Evolutionary conservation across 2,329 filamentous ascomycete genomes (phyloP), one percentile per base, ranked within the genome.

Genomic region (Xylariaceae sp.): DNA sequence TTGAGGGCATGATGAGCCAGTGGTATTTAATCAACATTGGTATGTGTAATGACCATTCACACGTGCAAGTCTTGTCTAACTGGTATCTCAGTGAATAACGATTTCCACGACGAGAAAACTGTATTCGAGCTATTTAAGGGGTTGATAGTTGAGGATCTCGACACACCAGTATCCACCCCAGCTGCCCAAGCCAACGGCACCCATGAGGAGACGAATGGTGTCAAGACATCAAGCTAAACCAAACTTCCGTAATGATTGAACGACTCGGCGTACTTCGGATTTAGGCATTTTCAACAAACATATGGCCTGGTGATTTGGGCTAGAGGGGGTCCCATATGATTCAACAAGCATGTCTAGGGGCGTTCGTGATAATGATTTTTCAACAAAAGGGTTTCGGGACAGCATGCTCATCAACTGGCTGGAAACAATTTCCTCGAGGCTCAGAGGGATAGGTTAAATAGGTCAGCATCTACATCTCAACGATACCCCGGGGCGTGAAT

Each of bases 1-100:
- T 99, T 60, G 83, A 92, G 63, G 79, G 81, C 50, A 79, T 97
- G 57, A 94, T 96, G 83, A 85, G 92, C 56, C 85, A 84, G 49
- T 99, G 92, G 91, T 92, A 91, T 68, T 77, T 99, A 54, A 82
- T 99, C 63, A 99, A 99, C 68, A 96, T 99, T 64, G 89, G 89
- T 92, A 77, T 76, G 85, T 37, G 22, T 3, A 30, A 15, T 44
- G 47, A 37, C 9, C 18, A 5, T 15, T 50, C 18, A n/a, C 9
- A 18, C 50, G 5, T 36, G 10, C 19, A 32, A 16, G 2, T 19
- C 30, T 6, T 34, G 3, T 58, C 54, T 56, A 45, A 54, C 48
- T 12, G 2, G 51, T 51, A 1, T n/a, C 21, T 18, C 61, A 92
- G 94, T 99, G 26, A 91, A 99, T 76, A 99, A 99, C 68, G 91